Evolutionary conservation across 2,329 filamentous ascomycete species (phyloP), one percentile per base, ranked within the genome.

Genomic region (Neofusicoccum ribis): DNA sequence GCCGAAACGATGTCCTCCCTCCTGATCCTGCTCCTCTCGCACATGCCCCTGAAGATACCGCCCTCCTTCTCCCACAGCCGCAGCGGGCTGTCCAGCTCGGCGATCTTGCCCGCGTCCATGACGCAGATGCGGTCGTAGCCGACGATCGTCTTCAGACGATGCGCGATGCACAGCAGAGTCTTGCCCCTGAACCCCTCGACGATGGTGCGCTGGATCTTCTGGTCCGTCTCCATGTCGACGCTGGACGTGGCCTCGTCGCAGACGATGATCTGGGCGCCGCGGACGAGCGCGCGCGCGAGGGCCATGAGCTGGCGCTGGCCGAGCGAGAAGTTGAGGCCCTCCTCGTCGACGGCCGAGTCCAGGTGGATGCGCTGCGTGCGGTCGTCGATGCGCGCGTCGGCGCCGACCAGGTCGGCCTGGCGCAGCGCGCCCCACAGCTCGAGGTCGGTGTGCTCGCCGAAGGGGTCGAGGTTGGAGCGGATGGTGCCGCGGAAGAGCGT

Each of bases 241-340:
- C 88, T 91, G 1, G 89, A 92, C 0, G 95, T 99, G 0, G 95
- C 95, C 78, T 99, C 95, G 81, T 99, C 95, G 78, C 94, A 97
- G 58, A 99, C 89, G 71, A 98, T 97, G 78, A 98, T 97, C 71
- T 91, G 92, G 0, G 89, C 91, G 49, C 89, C 88, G 43, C 94
- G 89, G 4, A 98, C 94, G 2, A 99, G 86, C 0, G 95, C 95
- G 0, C 95, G 89, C 0, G 93, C 93, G 1, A 99, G 84, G 1
- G 95, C 95, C 91, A 98, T 96, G 56, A 98, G 86, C 78, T 98
- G 95, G 3, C 95, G 88, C 80, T 98, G 94, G 6, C 94, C 94
- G 9, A 98, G 88, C 0, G 92, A 96, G 82, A 97, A 97, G 79
- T 98, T 98, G 67, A 97, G 85, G 0, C 95, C 95, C 79, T 97